These are phyloP conservation scores for Penicillium bovifimosum DNA, from an alignment of 495 filamentous ascomycete species.

Conservation along the genomic window DNA sequence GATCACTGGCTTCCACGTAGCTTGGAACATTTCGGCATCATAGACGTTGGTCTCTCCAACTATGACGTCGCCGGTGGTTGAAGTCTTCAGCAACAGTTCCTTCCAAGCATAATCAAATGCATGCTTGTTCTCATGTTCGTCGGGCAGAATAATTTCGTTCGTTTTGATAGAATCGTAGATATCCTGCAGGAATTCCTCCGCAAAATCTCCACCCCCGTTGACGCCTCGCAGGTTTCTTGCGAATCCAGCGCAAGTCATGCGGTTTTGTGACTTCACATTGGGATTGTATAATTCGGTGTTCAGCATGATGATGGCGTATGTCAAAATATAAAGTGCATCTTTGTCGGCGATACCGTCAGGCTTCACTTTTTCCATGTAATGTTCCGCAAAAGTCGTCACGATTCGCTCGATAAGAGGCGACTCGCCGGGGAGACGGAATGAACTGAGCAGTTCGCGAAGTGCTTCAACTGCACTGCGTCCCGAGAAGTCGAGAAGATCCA, in stretches of 20 bases:
- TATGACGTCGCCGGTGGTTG: slow-evolving; percentile 63
- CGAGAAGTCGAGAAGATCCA: slow-evolving; percentile 79
- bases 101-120: slow-evolving; percentile 98
- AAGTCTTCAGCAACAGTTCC: slow-evolving; percentile 82
- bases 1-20: slow-evolving; percentile 91
- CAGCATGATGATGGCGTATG: slow-evolving; percentile 93
- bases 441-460: slow-evolving; percentile 75
- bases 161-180: slow-evolving; percentile 90
- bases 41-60: slow-evolving; percentile 90
- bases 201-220: slow-evolving; percentile 81
- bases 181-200: slow-evolving; percentile 73
- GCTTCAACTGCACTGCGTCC: slow-evolving; percentile 87
- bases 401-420: slow-evolving; percentile 90
- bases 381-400: slow-evolving; percentile 75
- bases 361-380: slow-evolving; percentile 69
- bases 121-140: slow-evolving; percentile 93
- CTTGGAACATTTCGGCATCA: slow-evolving; percentile 95
- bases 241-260: slow-evolving; percentile 80
- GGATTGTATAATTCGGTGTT: slow-evolving; percentile 95
- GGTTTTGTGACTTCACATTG: slow-evolving; percentile 71
- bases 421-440: slow-evolving; percentile 94
- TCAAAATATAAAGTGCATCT: slow-evolving; percentile 85
- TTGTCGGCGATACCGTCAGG: slow-evolving; percentile 77
- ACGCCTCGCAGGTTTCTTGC: slow-evolving; percentile 82
- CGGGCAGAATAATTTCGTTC: slow-evolving; percentile 92